Base-by-base conservation (phyloP, 1,284 basidiomycete species). In the Pyrrhoderma lamaoense region DNA sequence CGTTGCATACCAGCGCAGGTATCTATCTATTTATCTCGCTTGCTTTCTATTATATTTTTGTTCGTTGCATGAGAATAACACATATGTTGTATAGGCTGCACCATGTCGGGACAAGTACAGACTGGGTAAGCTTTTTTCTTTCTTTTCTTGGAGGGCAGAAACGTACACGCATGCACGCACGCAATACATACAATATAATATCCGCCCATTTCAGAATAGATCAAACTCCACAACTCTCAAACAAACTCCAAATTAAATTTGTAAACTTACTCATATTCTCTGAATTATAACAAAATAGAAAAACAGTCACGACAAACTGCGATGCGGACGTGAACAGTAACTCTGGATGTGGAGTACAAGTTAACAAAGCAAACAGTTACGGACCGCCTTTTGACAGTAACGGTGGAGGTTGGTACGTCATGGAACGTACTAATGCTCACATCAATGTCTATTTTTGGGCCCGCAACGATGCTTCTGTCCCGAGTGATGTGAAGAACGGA, bases 331-430 rank as follows among this genome's bases (percentile, higher is more conserved):
- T 70, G 23, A 78, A 79, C 59, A 70, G 68, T 37, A 85, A 87
- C 63, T 61, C 73, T 1, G 84, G 84, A 0, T 88, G 85, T 59
- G 77, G 77, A 3, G 80, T 85, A 27, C 61, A 65, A 42, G 68
- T 77, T 43, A 69, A 70, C 1, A 62, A 64, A 19, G 49, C 65
- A 1, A 64, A 71, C 34, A 76, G 71, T 58, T 82, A 73, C 58
- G 82, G 82, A 3, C 75, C 79, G 13, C 57, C 65, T 8, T 81
- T 84, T 68, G 85, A 86, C 62, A 63, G 59, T 27, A 73, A 70
- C 51, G 75, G 78, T 21, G 83, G 81, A 16, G 79, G 80, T 56
- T 82, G 75, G 74, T 75, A 73, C 54, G 74, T 70, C 1, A 70
- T 76, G 61, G 74, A 77, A 61, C 65, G 74, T 48, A 74, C 72